phyloP scores from a whole-genome alignment of 257 asterid species.

The Schizonepeta tenuifolia region DNA sequence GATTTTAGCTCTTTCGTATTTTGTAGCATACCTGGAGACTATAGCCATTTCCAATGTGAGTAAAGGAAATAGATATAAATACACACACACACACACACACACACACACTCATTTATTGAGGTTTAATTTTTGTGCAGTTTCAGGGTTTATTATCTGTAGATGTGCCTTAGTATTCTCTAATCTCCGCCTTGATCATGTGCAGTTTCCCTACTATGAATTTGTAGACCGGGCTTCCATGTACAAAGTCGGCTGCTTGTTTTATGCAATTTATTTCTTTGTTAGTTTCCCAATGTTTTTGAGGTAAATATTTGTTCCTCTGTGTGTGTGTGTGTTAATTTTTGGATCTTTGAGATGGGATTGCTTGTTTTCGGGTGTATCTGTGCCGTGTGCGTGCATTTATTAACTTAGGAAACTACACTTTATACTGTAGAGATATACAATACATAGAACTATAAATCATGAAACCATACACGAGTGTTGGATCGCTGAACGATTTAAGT shows the following conservation, averaged over 20 bases:
- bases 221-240: conserved; percentile 93
- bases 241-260: conserved; percentile 93
- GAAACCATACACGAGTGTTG: no score
- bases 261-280: conserved; percentile 87
- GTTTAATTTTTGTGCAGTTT: background rate
- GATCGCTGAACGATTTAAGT: no score
- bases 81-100: background rate
- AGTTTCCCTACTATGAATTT: conserved; percentile 93
- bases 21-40: conserved; percentile 89
- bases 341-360: no score
- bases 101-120: background rate
- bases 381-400: no score
- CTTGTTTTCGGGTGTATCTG: no score
- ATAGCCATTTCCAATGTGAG: conserved; percentile 86
- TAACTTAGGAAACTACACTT: no score
- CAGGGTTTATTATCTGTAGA: background rate
- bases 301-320: conserved; percentile 41
- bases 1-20: conserved; percentile 82
- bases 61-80: conserved; percentile 12
- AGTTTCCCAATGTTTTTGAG: conserved; percentile 98
- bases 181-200: conserved; percentile 46
- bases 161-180: background rate
- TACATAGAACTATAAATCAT: no score
- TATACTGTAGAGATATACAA: no score
- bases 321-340: background rate